Evolutionary conservation across 371 early-diverging fungal genomes (phyloP).

Genomic region (Mortierella sp.): DNA sequence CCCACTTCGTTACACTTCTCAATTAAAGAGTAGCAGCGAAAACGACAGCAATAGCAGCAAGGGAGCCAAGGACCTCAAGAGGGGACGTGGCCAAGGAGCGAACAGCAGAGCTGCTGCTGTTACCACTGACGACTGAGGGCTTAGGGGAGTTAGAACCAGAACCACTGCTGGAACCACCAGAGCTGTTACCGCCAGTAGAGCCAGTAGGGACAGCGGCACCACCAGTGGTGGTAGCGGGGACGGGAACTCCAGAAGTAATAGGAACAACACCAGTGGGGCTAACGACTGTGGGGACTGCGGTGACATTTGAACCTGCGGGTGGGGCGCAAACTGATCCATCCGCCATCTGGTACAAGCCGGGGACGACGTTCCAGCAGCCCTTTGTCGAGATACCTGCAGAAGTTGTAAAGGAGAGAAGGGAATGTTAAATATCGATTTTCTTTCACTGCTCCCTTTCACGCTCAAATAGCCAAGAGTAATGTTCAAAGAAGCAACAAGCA

Average conservation of each 20-base stretch:
- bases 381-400: conserved; percentile 37
- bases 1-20: background rate
- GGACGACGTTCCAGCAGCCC: conserved; percentile 43
- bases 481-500: background rate
- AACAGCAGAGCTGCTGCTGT: background rate
- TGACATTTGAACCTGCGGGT: conserved; percentile 25
- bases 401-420: background rate
- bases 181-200: background rate
- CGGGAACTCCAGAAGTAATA: background rate
- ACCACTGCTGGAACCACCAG: background rate
- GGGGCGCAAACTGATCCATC: conserved; percentile 36
- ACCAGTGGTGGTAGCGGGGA: background rate
- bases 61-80: conserved; percentile 28
- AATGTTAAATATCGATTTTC: background rate
- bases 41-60: conserved; percentile 27
- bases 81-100: conserved; percentile 9
- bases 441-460: too few relatives aligned
- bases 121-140: background rate
- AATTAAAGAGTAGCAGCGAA: conserved; percentile 11
- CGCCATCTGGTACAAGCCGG: conserved; percentile 39
- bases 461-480: background rate
- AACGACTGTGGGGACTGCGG: conserved; percentile 6
- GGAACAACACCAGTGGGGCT: conserved; percentile 1
- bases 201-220: background rate
- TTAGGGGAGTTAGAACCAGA: conserved; percentile 10